Percentiles rank a stretch among this genome's conserved stretches.
Conservation (phyloP, 2,329 filamentous ascomycete species). For the Graphiopsis chlorocephala region DNA sequence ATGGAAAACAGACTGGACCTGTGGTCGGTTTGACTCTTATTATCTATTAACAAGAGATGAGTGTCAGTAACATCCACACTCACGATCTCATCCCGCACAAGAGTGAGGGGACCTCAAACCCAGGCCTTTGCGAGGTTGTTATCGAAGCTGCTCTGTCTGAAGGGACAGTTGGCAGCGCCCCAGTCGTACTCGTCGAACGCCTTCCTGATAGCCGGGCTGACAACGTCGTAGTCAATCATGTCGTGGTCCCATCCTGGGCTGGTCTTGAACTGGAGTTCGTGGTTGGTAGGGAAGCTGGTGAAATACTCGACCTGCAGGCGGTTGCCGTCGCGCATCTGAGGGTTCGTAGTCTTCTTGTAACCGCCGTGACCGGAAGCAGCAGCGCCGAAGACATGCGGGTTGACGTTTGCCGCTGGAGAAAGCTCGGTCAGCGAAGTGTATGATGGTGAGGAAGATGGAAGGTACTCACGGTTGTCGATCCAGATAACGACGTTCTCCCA, state of each 20-base stretch:
- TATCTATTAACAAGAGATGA: background rate
- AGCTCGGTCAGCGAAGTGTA: background rate
- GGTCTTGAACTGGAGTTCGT: constrained; percentile 2
- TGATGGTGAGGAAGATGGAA: background rate
- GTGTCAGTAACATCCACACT: background rate
- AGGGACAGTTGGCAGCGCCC: background rate
- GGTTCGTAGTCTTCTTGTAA: background rate
- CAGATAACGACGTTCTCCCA: constrained; percentile 4
- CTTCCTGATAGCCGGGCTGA: background rate
- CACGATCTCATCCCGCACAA: background rate
- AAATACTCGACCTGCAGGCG: constrained; percentile 2
- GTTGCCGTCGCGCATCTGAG: background rate
- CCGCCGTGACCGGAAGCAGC: background rate
- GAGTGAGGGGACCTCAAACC: background rate
- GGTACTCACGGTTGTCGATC: background rate
- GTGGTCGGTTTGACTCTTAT: no score
- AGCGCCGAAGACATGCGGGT: background rate
- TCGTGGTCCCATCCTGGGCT: background rate
- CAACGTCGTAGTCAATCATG: constrained; percentile 6
- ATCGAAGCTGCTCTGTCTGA: background rate
- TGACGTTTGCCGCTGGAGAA: background rate
- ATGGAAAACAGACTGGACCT: no score
- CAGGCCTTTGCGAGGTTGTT: background rate
- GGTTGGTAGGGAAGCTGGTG: constrained; percentile 7
- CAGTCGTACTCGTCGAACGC: background rate